These are phyloP conservation scores for Gillenia trifoliata DNA, from an alignment of 306 rosid genomes.

Conservation along the genomic window DNA sequence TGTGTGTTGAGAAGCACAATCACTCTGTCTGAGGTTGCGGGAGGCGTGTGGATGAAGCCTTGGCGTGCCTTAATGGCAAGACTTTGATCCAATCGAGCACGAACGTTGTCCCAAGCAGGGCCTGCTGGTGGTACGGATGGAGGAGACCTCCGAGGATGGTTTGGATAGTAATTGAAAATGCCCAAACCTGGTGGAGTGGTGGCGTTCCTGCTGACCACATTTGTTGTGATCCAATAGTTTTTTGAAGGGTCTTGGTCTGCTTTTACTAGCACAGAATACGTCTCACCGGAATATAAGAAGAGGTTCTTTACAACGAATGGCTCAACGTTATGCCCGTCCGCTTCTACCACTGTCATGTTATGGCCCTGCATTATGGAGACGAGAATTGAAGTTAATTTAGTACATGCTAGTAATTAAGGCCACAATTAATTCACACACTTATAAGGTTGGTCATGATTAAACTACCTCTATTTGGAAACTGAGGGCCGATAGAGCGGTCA, in stretches of 20 bases:
- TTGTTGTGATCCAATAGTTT: constrained; percentile 75
- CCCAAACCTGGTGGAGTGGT: constrained; percentile 67
- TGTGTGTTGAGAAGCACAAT: constrained; percentile 82
- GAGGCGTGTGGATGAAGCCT: constrained; percentile 47
- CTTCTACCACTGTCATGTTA: constrained; percentile 88
- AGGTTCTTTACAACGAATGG: constrained; percentile 69
- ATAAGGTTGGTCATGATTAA: not conserved
- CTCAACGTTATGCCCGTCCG: constrained; percentile 87
- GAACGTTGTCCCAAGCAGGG: constrained; percentile 53
- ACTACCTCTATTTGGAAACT: constrained; percentile 79
- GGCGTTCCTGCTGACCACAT: constrained; percentile 50
- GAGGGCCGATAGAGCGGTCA: constrained; percentile 75
- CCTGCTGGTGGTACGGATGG: constrained; percentile 46
- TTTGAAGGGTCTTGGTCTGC: constrained; percentile 68
- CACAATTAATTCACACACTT: not conserved
- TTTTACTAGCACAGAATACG: constrained; percentile 74
- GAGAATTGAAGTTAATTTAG: not conserved
- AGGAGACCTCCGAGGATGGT: constrained; percentile 60
- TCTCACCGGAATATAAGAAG: constrained; percentile 82
- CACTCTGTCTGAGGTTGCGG: constrained; percentile 54
- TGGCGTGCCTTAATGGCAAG: constrained; percentile 51
- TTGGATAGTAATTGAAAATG: constrained; percentile 72
- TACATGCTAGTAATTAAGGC: not conserved
- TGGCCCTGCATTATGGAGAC: constrained; percentile 52
- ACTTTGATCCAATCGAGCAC: constrained; percentile 50